Conservation (phyloP, 2,329 filamentous ascomycete species). For the Fusarium tuaranense region DNA sequence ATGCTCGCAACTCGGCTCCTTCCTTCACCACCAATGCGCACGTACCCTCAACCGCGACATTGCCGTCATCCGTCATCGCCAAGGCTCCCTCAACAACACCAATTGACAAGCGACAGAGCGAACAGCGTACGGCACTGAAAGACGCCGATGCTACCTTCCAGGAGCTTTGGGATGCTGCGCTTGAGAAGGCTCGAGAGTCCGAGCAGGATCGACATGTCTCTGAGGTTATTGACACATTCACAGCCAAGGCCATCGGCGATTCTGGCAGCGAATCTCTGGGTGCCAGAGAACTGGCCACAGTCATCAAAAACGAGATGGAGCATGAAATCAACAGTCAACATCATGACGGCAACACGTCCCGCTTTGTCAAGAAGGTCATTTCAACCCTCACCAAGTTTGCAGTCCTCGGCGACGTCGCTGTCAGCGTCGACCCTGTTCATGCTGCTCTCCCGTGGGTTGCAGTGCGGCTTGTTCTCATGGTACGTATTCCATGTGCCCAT, state of each 20-base stretch:
- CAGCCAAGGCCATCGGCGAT: not conserved
- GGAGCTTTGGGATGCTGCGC: not conserved
- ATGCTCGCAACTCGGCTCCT: not conserved
- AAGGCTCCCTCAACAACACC: not conserved
- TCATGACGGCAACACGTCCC: not conserved
- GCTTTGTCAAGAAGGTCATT: not conserved
- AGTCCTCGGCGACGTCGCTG: not conserved
- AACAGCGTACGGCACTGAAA: not conserved
- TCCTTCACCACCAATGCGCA: not conserved
- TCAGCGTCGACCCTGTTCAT: not conserved
- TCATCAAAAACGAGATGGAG: not conserved
- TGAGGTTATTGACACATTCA: not conserved
- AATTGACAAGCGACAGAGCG: not conserved
- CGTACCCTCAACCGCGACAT: not conserved
- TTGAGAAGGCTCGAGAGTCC: not conserved
- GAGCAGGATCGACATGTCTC: not conserved
- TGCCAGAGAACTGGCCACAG: not conserved
- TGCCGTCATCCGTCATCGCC: not conserved
- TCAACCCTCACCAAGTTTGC: not conserved
- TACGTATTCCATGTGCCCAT: not conserved
- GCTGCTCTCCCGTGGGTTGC: not conserved
- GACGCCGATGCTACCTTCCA: not conserved
- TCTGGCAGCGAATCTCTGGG: not conserved
- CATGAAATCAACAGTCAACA: not conserved
- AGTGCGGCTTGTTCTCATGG: not conserved